A percentile compares a stretch with the other conserved stretches of the same genome.
These are phyloP conservation scores for Flaveria robusta DNA, from an alignment of 129 eudicot species.

Conservation along the genomic window DNA sequence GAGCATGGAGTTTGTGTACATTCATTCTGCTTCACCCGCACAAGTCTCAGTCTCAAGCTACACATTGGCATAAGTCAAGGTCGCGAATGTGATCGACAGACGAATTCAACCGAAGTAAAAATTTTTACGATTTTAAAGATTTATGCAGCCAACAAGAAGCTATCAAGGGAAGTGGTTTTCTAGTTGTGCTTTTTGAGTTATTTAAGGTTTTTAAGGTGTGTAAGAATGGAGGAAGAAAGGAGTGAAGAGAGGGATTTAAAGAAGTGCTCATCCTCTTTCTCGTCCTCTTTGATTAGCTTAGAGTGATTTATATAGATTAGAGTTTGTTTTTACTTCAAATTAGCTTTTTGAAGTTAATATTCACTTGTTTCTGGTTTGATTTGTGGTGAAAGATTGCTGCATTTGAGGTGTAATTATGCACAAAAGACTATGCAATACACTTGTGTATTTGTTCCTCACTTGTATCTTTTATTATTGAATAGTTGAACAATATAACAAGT, in stretches of 20 bases:
- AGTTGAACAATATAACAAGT: not conserved
- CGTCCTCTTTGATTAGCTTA: constrained; percentile 54
- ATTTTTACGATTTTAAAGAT: not conserved
- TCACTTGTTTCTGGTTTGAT: constrained; percentile 28
- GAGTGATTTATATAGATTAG: constrained; percentile 19
- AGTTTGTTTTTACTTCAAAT: constrained; percentile 20
- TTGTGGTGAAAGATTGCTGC: not conserved
- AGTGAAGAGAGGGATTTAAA: constrained; percentile 75
- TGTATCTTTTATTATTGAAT: not conserved
- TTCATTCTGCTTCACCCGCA: constrained; percentile 79
- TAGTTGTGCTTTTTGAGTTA: constrained; percentile 31
- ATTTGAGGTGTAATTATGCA: not conserved
- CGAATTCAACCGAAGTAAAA: not conserved
- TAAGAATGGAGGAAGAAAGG: constrained; percentile 73
- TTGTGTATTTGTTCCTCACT: not conserved
- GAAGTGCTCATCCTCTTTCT: constrained; percentile 99
- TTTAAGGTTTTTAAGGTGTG: constrained; percentile 30
- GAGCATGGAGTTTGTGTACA: constrained; percentile 85
- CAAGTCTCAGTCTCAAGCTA: constrained; percentile 62
- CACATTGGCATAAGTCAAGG: constrained; percentile 46
- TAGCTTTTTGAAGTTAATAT: constrained; percentile 24
- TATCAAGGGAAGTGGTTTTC: not conserved
- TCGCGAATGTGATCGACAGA: not conserved
- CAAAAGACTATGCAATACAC: not conserved
- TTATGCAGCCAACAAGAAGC: constrained; percentile 5